A percentile compares a stretch with the other conserved stretches of the same genome.
phyloP scores from a whole-genome alignment of 2,329 filamentous ascomycete genomes.

The Ophiognomonia clavigignenti-juglandacearum region DNA sequence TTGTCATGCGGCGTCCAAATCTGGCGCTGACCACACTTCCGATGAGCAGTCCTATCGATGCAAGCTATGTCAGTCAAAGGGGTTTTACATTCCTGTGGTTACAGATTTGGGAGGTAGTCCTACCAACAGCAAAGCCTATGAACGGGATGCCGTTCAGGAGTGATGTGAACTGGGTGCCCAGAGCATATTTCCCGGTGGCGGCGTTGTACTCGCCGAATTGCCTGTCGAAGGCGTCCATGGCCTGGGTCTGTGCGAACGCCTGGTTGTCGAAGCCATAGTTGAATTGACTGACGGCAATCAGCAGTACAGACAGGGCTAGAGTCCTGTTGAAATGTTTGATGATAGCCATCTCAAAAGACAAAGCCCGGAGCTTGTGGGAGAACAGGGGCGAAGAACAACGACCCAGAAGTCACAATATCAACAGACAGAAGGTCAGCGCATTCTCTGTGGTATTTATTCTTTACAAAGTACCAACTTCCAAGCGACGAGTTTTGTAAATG shows the following conservation, averaged over 20 bases:
- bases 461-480: no score
- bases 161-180: conserved; percentile 27
- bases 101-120: no score
- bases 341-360: not conserved
- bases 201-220: conserved; percentile 27
- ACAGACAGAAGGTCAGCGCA: no score
- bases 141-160: conserved; percentile 30
- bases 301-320: not conserved
- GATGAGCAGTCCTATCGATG: conserved; percentile 24
- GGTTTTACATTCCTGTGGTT: no score
- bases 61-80: no score
- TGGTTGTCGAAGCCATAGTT: conserved; percentile 35
- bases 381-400: no score
- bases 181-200: conserved; percentile 17
- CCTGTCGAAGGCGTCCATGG: conserved; percentile 30
- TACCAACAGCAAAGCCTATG: conserved; percentile 26
- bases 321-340: not conserved
- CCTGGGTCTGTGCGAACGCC: conserved; percentile 29
- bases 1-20: conserved; percentile 29
- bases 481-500: no score
- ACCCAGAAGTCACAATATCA: no score
- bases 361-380: no score
- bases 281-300: conserved; percentile 29
- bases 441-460: no score
- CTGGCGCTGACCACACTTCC: conserved; percentile 24